Conservation (phyloP, 225 moss, liverwort and hornwort genomes). For the Bryoerythrophyllum caledonicum region DNA sequence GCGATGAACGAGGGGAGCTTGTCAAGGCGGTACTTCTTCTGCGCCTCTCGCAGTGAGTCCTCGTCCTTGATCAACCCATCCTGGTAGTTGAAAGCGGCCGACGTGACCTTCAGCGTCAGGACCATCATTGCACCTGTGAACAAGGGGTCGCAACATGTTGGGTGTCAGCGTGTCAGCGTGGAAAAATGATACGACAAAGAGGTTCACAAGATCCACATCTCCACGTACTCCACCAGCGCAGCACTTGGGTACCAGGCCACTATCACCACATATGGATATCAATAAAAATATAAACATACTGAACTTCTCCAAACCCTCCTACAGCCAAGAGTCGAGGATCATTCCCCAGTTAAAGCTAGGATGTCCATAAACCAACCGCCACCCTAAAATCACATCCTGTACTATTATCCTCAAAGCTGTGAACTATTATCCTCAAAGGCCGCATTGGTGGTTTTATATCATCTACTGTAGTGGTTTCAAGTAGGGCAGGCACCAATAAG, state of each 20-base stretch:
- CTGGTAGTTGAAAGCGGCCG: constrained; percentile 70
- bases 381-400: too few species aligned
- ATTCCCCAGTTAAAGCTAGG: not conserved
- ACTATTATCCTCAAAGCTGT: too few species aligned
- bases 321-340: not conserved
- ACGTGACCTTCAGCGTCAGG: constrained; percentile 58
- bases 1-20: constrained; percentile 52
- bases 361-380: too few species aligned
- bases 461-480: too few species aligned
- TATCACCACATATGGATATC: constrained; percentile 5
- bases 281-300: not conserved
- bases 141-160: not conserved
- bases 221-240: not conserved
- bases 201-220: not conserved
- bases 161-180: not conserved
- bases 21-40: constrained; percentile 44
- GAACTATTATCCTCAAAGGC: too few species aligned
- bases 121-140: constrained; percentile 78
- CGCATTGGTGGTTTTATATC: too few species aligned
- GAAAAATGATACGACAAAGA: not conserved
- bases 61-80: constrained; percentile 45
- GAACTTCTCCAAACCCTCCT: not conserved
- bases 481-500: too few species aligned
- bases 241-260: not conserved
- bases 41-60: constrained; percentile 38